phyloP scores from a whole-genome alignment of 306 rosid genomes.

The Herpetospermum pedunculosum region DNA sequence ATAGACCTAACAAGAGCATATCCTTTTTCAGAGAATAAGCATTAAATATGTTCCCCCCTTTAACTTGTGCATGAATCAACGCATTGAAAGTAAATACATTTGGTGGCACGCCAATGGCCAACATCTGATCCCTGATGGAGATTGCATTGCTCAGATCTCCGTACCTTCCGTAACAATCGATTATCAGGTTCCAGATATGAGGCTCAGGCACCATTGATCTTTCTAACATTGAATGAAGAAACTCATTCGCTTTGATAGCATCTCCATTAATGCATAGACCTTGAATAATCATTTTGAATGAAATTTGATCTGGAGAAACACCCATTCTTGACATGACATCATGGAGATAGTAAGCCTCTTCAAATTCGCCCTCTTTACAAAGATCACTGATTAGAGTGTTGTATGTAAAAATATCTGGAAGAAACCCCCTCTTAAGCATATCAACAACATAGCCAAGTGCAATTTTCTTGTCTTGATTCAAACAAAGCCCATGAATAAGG shows the following conservation, averaged over 20 bases:
- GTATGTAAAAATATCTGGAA: slow-evolving; percentile 64
- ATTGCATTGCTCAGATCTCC: slow-evolving; percentile 47
- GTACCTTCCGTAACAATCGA: slow-evolving; percentile 50
- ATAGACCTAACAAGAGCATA: slow-evolving; percentile 39
- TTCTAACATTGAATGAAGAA: slow-evolving; percentile 43
- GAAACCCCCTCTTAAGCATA: slow-evolving; percentile 73
- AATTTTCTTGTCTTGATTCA: slow-evolving; percentile 28
- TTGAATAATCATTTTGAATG: slow-evolving; percentile 51
- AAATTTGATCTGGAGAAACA: slow-evolving; percentile 46
- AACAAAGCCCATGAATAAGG: slow-evolving; percentile 68
- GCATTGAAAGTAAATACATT: slow-evolving; percentile 73
- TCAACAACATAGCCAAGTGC: slow-evolving; percentile 53
- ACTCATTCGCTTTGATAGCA: slow-evolving; percentile 34
- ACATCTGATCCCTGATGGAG: slow-evolving; percentile 48
- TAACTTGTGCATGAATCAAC: slow-evolving; percentile 55
- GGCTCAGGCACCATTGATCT: slow-evolving; percentile 45
- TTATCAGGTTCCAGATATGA: slow-evolving; percentile 55
- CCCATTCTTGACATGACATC: slow-evolving; percentile 70
- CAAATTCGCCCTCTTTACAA: slow-evolving; percentile 45
- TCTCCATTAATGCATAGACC: slow-evolving; percentile 56
- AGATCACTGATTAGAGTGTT: slow-evolving; percentile 61
- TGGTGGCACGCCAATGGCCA: slow-evolving; percentile 48
- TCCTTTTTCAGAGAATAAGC: slow-evolving; percentile 60
- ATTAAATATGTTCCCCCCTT: slow-evolving; percentile 30
- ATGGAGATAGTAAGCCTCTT: slow-evolving; percentile 50